These are phyloP conservation scores for Beauveria medogensis DNA, from an alignment of 2,329 filamentous ascomycete species.

Conservation along the genomic window DNA sequence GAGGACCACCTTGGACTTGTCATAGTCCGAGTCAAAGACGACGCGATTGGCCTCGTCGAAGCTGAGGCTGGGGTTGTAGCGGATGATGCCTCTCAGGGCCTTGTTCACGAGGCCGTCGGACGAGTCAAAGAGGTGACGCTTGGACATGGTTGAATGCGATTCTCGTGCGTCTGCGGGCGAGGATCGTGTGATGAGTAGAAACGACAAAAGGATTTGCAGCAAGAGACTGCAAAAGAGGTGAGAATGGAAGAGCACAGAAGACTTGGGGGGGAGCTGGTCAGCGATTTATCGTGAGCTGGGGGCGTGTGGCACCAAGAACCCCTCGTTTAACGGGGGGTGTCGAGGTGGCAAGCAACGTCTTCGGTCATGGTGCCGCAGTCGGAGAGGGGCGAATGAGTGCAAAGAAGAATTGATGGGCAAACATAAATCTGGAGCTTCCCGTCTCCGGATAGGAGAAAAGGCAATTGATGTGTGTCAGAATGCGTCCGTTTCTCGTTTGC, in stretches of 20 bases:
- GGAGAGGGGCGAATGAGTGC: not conserved
- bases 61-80: conserved; percentile 43
- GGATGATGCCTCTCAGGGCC: conserved; percentile 40
- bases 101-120: conserved; percentile 46
- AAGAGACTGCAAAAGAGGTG: not conserved
- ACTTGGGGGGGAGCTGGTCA: not conserved
- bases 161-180: conserved; percentile 1
- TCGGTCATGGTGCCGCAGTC: conserved; percentile 4
- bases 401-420: not conserved
- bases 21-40: conserved; percentile 39
- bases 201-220: not conserved
- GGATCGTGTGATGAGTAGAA: conserved; percentile 5
- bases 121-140: conserved; percentile 44
- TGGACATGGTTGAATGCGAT: conserved; percentile 34
- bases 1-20: conserved; percentile 38
- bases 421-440: conserved; percentile 7
- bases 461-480: not conserved
- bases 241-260: not conserved
- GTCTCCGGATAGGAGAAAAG: not conserved
- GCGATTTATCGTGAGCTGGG: conserved; percentile 4
- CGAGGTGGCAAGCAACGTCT: not conserved
- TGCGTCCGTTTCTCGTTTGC: not conserved
- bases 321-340: not conserved
- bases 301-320: not conserved
- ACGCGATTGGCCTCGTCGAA: conserved; percentile 44